Evolutionary conservation across 169 alveolate genomes (phyloP).

Genomic region (Fabrea salina): DNA sequence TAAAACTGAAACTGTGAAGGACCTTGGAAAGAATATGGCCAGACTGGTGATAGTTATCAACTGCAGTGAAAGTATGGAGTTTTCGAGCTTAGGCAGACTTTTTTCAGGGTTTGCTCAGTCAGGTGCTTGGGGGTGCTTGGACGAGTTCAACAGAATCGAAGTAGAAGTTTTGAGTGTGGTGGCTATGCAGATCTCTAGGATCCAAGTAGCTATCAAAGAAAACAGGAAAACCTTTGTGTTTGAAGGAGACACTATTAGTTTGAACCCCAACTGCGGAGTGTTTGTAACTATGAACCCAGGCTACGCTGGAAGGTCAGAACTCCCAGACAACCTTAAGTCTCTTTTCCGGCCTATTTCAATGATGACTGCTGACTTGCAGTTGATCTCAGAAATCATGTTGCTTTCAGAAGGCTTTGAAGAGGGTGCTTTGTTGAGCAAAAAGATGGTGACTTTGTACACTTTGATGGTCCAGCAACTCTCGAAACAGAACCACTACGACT

Average conservation of each 20-base stretch:
- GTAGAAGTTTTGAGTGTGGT: constrained; percentile 95
- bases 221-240: constrained; percentile 68
- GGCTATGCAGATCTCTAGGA: constrained; percentile 92
- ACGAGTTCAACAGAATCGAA: constrained; percentile 97
- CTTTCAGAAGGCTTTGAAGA: constrained; percentile 84
- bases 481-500: constrained; percentile 75
- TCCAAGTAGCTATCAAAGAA: constrained; percentile 81
- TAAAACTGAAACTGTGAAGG: constrained; percentile 96
- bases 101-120: constrained; percentile 93
- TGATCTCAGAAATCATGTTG: constrained; percentile 83
- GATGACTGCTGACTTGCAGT: constrained; percentile 90
- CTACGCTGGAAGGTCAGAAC: constrained; percentile 89
- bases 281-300: constrained; percentile 91
- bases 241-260: constrained; percentile 72
- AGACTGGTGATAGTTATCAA: constrained; percentile 93
- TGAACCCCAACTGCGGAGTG: constrained; percentile 75
- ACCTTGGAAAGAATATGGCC: constrained; percentile 94
- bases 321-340: constrained; percentile 85
- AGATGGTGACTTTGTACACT: constrained; percentile 88
- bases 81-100: constrained; percentile 91
- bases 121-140: constrained; percentile 98
- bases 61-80: constrained; percentile 94
- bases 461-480: constrained; percentile 79
- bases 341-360: constrained; percentile 90
- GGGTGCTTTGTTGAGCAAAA: constrained; percentile 67